Percentiles rank a stretch among this genome's conserved stretches.
Conservation (phyloP, 192 early-diverging fungal genomes). For the Rhizoclosmatium globosum region DNA sequence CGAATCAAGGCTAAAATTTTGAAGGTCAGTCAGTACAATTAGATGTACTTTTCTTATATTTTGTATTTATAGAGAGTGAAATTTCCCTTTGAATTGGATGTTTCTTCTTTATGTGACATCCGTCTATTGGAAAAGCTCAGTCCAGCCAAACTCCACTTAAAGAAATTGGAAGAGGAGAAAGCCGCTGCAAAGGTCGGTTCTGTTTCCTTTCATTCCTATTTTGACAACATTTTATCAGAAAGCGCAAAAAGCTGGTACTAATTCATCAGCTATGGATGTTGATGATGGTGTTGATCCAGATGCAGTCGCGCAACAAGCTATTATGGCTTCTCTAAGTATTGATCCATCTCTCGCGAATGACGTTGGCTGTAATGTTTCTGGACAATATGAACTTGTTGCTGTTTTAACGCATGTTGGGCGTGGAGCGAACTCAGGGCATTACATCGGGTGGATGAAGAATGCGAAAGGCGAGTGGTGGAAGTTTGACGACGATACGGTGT, state of each 20-base stretch:
- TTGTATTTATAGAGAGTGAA: conserved; percentile 72
- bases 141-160: conserved; percentile 58
- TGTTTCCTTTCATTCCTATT: background rate
- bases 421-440: conserved; percentile 89
- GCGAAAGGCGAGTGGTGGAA: conserved; percentile 59
- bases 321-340: conserved; percentile 30
- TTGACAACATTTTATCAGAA: background rate
- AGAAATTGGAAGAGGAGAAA: conserved; percentile 76
- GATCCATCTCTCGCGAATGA: conserved; percentile 75
- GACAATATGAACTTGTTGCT: conserved; percentile 91
- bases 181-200: conserved; percentile 34
- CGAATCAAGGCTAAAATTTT: conserved; percentile 90
- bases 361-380: conserved; percentile 84
- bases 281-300: conserved; percentile 33
- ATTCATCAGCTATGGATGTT: conserved; percentile 43
- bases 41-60: background rate
- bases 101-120: conserved; percentile 83
- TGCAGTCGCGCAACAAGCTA: conserved; percentile 29
- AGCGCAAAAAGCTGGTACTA: background rate
- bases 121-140: conserved; percentile 81
- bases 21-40: conserved; percentile 55
- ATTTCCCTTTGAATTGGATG: conserved; percentile 93
- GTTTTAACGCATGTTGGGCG: conserved; percentile 97
- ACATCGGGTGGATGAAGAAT: conserved; percentile 95
- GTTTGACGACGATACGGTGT: conserved; percentile 92